These are phyloP conservation scores for Zymoseptoria tritici DNA, from an alignment of 2,329 filamentous ascomycete species.

Conservation along the genomic window DNA sequence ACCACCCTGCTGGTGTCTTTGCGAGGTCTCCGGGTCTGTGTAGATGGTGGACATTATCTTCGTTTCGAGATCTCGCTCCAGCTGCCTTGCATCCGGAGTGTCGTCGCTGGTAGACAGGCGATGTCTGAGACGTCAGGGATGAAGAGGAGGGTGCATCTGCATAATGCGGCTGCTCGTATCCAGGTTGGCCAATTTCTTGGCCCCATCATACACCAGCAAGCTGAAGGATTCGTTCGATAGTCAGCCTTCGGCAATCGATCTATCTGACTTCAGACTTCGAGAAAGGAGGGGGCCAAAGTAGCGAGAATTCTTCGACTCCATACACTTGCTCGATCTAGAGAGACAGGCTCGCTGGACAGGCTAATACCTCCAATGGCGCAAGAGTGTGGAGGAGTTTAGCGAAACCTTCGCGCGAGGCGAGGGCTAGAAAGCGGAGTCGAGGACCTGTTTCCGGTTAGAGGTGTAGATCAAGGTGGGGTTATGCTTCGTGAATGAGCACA, in stretches of 20 bases:
- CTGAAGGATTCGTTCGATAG: background rate
- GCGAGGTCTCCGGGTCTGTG: background rate
- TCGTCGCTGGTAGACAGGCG: background rate
- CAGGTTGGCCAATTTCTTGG: background rate
- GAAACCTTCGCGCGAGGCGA: background rate
- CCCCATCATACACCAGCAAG: background rate
- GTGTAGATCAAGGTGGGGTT: background rate
- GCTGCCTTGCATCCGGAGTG: background rate
- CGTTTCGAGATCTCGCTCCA: background rate
- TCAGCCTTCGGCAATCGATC: background rate
- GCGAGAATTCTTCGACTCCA: too few species aligned
- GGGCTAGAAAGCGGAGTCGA: background rate
- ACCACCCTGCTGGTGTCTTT: background rate
- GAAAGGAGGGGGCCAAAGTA: too few species aligned
- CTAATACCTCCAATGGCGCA: background rate
- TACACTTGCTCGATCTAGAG: background rate
- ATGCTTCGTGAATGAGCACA: background rate
- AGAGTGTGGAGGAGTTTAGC: background rate
- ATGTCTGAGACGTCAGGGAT: background rate
- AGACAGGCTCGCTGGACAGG: background rate
- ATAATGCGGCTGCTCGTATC: background rate
- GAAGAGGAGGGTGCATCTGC: background rate
- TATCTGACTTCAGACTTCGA: too few species aligned
- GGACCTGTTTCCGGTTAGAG: background rate
- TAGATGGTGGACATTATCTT: background rate